Base-by-base conservation (phyloP, 345 rosid genomes). In the Syzygium grande region DNA sequence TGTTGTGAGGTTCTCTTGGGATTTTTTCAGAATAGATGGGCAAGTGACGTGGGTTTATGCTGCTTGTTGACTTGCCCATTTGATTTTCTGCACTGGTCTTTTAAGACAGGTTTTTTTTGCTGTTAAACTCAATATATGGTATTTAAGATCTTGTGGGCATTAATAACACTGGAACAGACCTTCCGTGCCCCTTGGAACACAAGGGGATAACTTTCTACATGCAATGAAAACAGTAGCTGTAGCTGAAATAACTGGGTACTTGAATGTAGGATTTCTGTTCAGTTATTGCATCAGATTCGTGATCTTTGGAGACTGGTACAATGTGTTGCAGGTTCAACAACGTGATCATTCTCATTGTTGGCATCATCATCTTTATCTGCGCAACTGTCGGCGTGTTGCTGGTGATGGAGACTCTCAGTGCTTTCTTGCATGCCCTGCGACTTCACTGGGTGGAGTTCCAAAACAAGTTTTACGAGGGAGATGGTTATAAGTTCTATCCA, bases 401-500 rank as follows among this genome's bases (percentile, higher is more conserved):
- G 41, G 96, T 98, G 87, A 98, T 98, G 99, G 99, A 98, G 91
- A 98, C 99, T 65, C 96, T 98, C 30, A 96, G 99, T 59, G 99
- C 99, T 27, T 97, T 98, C 93, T 93, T 95, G 5, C 99, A 96
- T 89, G 99, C 99, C 2, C 91, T 98, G 89, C 95, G 99, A 88
- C 99, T 98, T 87, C 99, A 96, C 92, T 94, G 99, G 99, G 99
- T 98, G 85, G 99, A 98, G 90, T 98, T 94, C 91, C 98, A 95
- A 85, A 98, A 96, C 94, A 98, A 97, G 90, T 98, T 96, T 91
- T 98, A 98, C 73, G 99, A 98, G 89, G 99, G 99, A 68, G 98
- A 97, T 61, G 99, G 99, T 54, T 97, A 95, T 92, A 96, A 94
- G 90, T 96, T 96, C 92, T 87, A 86, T 88, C 99, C 99, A 25